phyloP scores from a whole-genome alignment of 176 grass and related monocot genomes.

The Zea luxurians region DNA sequence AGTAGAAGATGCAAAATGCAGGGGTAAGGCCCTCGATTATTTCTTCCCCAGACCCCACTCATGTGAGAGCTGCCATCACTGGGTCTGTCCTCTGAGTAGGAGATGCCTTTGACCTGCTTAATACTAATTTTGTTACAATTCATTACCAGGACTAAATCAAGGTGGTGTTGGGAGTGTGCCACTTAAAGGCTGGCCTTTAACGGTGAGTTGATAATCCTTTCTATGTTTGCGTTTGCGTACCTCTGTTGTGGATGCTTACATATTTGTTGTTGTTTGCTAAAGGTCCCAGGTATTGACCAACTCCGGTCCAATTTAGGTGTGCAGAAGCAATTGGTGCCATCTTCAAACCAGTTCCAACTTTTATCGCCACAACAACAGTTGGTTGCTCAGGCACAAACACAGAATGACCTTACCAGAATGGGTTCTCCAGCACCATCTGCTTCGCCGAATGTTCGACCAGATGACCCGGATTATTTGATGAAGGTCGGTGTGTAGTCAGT shows the following conservation, averaged over 20 bases:
- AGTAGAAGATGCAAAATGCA: neutral
- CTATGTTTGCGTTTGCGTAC: neutral
- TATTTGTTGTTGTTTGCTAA: slow-evolving; percentile 46
- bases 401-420: slow-evolving; percentile 70
- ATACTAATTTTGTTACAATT: slow-evolving; percentile 36
- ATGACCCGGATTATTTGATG: slow-evolving; percentile 61
- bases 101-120: neutral
- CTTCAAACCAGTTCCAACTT: slow-evolving; percentile 89
- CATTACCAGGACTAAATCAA: slow-evolving; percentile 75
- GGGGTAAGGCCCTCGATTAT: no score
- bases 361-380: slow-evolving; percentile 75
- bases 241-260: slow-evolving; percentile 29
- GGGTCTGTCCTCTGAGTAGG: neutral
- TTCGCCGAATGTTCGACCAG: slow-evolving; percentile 72
- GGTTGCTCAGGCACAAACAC: slow-evolving; percentile 78
- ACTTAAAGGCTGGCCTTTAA: slow-evolving; percentile 94
- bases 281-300: slow-evolving; percentile 85
- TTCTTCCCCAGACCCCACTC: no score
- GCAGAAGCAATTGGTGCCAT: slow-evolving; percentile 76
- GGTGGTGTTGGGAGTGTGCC: slow-evolving; percentile 80
- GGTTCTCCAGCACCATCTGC: slow-evolving; percentile 75
- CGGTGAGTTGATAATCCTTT: slow-evolving; percentile 54
- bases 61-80: no score
- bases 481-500: slow-evolving; percentile 50
- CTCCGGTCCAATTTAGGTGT: slow-evolving; percentile 73